These are phyloP conservation scores for Spencermartinsiella europaea DNA, from an alignment of 805 yeast species.

Conservation along the genomic window DNA sequence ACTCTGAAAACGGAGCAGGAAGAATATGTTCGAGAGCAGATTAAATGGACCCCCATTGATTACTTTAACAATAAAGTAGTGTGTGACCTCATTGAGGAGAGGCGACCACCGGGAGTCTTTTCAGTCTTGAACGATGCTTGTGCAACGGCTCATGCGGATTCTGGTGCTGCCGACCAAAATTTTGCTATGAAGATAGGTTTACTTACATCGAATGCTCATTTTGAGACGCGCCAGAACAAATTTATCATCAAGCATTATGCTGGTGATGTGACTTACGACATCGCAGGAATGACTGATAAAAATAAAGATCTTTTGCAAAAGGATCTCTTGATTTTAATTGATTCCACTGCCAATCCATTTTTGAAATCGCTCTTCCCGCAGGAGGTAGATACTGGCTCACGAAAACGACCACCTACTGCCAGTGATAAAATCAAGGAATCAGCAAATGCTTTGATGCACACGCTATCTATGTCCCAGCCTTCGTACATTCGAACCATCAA, in stretches of 20 bases:
- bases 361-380: slow-evolving; percentile 57
- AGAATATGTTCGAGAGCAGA: slow-evolving; percentile 91
- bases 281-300: slow-evolving; percentile 88
- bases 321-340: slow-evolving; percentile 75
- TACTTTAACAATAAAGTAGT: slow-evolving; percentile 95
- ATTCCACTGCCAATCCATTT: slow-evolving; percentile 66
- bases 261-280: slow-evolving; percentile 94
- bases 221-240: slow-evolving; percentile 81
- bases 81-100: slow-evolving; percentile 91
- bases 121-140: slow-evolving; percentile 95
- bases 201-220: slow-evolving; percentile 78
- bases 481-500: slow-evolving; percentile 96
- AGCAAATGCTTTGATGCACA: slow-evolving; percentile 86
- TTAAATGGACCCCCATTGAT: slow-evolving; percentile 95
- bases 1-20: slow-evolving; percentile 97
- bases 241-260: slow-evolving; percentile 95
- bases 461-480: slow-evolving; percentile 86
- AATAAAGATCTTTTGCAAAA: slow-evolving; percentile 91
- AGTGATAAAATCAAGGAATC: slow-evolving; percentile 89
- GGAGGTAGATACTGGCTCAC: slow-evolving; percentile 52
- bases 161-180: slow-evolving; percentile 93
- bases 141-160: slow-evolving; percentile 98
- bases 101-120: slow-evolving; percentile 93
- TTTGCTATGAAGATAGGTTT: slow-evolving; percentile 86
- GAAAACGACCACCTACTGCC: slow-evolving; percentile 90